Percentiles rank a stretch among this genome's conserved stretches.
Conservation (phyloP, 805 yeast genomes). For the Naumovozyma castellii region DNA sequence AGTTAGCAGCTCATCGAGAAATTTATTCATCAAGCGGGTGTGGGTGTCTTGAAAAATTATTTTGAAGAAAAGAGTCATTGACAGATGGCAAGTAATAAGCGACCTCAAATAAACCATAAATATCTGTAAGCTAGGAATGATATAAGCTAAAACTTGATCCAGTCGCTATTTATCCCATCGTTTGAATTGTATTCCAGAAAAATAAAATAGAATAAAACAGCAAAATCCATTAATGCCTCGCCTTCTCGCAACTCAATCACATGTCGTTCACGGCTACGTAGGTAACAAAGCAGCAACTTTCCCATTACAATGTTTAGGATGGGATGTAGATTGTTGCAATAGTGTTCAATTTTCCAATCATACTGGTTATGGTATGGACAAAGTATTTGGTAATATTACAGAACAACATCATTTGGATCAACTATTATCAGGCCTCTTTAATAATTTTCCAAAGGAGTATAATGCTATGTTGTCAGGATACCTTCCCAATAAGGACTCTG, state of each 20-base stretch:
- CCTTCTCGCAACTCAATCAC: constrained; percentile 47
- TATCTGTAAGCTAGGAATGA: not conserved
- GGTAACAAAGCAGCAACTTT: constrained; percentile 88
- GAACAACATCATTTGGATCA: constrained; percentile 33
- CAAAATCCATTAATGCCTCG: no score
- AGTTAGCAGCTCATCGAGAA: no score
- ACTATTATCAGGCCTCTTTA: constrained; percentile 34
- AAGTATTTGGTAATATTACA: constrained; percentile 37
- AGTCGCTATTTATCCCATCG: no score
- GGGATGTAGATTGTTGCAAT: constrained; percentile 89
- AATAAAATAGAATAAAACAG: no score
- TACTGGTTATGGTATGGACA: constrained; percentile 57
- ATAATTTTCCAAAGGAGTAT: constrained; percentile 30
- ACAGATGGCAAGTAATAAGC: no score
- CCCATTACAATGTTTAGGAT: constrained; percentile 75
- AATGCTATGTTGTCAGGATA: constrained; percentile 60
- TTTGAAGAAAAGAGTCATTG: not conserved
- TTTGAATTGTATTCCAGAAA: no score
- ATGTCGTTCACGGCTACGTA: constrained; percentile 92
- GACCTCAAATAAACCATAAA: no score
- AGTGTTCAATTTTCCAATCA: constrained; percentile 87
- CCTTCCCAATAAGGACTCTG: constrained; percentile 47
- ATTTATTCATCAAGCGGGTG: not conserved
- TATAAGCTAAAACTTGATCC: no score
- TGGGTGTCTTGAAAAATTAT: not conserved